Evolutionary conservation across 495 filamentous ascomycete genomes (phyloP), one percentile per base, ranked within the genome.

Genomic region (Stereocaulon alpinum): DNA sequence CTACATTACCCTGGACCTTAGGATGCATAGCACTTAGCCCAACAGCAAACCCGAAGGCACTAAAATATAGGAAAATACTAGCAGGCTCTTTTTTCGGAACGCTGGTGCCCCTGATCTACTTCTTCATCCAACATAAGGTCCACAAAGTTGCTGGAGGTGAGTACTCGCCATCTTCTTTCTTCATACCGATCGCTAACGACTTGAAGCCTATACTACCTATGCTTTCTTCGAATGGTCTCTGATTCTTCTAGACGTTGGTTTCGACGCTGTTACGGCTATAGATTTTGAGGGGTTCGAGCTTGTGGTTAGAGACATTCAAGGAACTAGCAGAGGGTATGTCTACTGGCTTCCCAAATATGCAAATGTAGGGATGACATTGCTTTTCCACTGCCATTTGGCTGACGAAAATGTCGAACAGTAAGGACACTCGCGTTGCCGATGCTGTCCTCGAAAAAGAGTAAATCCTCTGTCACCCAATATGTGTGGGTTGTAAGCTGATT

Each of bases 91-190:
- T 99, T 75, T 97, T 97, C 69, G 88, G 86, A 52, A 94, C 89
- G 2, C 72, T 97, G 43, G 83, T 95, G 29, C 91, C 91, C 49
- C 75, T 97, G 74, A 80, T 96, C 40, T 97, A 97, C 74, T 99
- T 86, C 67, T 99, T 96, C 69, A 95, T 99, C 65, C 94, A 99
- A 68, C 93, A 99, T 76, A 99, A 98, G 72, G 86, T 99, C 48
- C 91, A 97, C 70, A 89, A 86, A 62, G 83, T 97, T 60, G 73
- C 94, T 44, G 93, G 93, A 84, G 93, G 93, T 97, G 77, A 74
- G 83, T 44, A n/a, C 7, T 47, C 27, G 17, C 53, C 22, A 29
- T 11, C n/a, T 20, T 56, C 24, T 11, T 20, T 49, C 29, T 42
- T 56, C 29, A 2, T 24, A 48, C 59, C 67, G 41, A 34, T 32